phyloP scores from a whole-genome alignment of 129 eudicot genomes.

The Ambrosia trifida region DNA sequence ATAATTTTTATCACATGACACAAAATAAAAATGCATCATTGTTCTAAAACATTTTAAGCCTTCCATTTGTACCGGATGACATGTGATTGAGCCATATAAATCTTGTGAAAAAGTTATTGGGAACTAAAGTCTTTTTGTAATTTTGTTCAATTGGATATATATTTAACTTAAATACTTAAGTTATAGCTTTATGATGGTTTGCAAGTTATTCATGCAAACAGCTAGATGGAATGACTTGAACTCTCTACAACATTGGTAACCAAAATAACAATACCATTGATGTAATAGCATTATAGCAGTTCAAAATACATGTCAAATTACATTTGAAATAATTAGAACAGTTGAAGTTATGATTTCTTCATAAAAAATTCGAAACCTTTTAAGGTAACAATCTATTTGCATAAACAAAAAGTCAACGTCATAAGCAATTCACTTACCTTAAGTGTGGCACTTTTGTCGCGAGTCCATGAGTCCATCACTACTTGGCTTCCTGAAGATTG shows the following conservation, averaged over 20 bases:
- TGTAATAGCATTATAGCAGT: not conserved
- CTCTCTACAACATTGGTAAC: not conserved
- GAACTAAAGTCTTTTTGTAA: not conserved
- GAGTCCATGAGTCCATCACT: too few species aligned
- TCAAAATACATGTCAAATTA: not conserved
- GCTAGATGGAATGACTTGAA: not conserved
- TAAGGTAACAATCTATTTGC: too few species aligned
- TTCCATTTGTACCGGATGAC: not conserved
- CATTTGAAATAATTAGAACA: not conserved
- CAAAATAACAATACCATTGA: not conserved
- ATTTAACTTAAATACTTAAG: not conserved
- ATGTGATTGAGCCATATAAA: not conserved
- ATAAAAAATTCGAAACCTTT: not conserved
- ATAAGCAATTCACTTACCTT: too few species aligned
- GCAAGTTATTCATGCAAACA: not conserved
- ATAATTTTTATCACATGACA: not conserved
- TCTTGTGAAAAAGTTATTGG: not conserved
- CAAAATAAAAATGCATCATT: not conserved
- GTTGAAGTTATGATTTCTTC: not conserved
- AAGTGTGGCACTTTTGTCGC: too few species aligned
- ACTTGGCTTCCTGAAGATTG: too few species aligned
- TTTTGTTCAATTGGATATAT: not conserved
- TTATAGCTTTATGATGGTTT: not conserved
- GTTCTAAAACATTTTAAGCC: not conserved
- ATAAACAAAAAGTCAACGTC: too few species aligned